Percentiles rank a stretch among this genome's conserved stretches.
Evolutionary conservation across 192 early-diverging fungal genomes (phyloP).

Genomic region (Umbelopsis ramanniana): DNA sequence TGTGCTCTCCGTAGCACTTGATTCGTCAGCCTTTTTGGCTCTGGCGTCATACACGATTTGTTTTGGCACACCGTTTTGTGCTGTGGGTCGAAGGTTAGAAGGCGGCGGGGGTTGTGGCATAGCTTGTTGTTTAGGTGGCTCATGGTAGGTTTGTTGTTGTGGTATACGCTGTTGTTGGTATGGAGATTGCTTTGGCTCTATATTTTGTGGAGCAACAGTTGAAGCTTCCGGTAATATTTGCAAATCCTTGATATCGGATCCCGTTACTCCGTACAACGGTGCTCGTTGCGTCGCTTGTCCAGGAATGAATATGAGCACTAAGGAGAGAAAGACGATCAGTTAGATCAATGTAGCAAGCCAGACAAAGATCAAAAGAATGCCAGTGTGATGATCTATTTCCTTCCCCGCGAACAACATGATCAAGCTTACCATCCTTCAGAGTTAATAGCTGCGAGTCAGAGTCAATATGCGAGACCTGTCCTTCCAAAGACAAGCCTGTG

Average conservation of each 20-base stretch:
- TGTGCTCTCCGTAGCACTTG: constrained; percentile 9
- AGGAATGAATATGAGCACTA: constrained; percentile 38
- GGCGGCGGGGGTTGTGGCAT: constrained; percentile 5
- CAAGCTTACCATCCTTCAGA: constrained; percentile 57
- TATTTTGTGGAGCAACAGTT: constrained; percentile 21
- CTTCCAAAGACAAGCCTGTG: constrained; percentile 56
- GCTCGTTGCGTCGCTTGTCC: constrained; percentile 40
- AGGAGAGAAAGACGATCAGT: constrained; percentile 16
- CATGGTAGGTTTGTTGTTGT: not conserved
- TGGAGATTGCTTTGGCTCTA: constrained; percentile 19
- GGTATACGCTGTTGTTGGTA: constrained; percentile 25
- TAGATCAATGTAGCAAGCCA: not conserved
- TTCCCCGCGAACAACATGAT: not conserved
- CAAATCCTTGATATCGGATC: constrained; percentile 68
- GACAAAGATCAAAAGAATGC: not conserved
- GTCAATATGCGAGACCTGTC: constrained; percentile 65
- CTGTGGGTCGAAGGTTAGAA: not conserved
- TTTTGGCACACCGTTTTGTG: not conserved
- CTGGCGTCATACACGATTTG: constrained; percentile 10
- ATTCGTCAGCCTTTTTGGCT: constrained; percentile 13
- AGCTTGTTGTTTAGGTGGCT: not conserved
- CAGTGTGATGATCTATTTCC: no score
- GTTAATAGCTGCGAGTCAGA: constrained; percentile 63
- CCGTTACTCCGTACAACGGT: constrained; percentile 58
- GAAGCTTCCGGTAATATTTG: constrained; percentile 51